A percentile compares a stretch with the other conserved stretches of the same genome.
These are phyloP conservation scores for Amanita pallidorosea DNA, from an alignment of 768 basidiomycete genomes.

Conservation along the genomic window DNA sequence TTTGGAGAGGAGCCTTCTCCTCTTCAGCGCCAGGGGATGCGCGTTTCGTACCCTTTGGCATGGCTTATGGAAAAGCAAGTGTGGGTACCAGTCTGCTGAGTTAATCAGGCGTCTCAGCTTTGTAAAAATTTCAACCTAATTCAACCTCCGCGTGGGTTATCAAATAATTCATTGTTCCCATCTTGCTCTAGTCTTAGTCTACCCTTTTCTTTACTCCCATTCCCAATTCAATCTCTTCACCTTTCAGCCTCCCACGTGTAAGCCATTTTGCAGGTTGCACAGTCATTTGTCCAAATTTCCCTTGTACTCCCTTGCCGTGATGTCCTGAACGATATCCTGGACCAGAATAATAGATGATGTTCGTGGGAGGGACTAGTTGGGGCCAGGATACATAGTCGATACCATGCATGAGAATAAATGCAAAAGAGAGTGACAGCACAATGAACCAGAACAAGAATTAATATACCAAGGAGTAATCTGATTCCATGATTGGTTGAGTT, in stretches of 20 bases:
- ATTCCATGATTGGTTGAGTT: not conserved
- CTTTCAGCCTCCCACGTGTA: slow-evolving; percentile 7
- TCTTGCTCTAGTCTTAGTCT: slow-evolving; percentile 30
- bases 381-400: slow-evolving; percentile 97
- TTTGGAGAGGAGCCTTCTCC: slow-evolving; percentile 58
- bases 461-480: slow-evolving; percentile 79
- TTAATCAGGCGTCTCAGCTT: slow-evolving; percentile 9
- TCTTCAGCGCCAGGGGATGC: slow-evolving; percentile 69
- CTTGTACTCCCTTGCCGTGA: slow-evolving; percentile 62
- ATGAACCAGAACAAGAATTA: slow-evolving; percentile 78
- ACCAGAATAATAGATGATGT: slow-evolving; percentile 80
- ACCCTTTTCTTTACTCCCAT: slow-evolving; percentile 72
- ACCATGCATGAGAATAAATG: slow-evolving; percentile 76
- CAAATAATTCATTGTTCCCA: not conserved
- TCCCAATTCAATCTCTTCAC: slow-evolving; percentile 28
- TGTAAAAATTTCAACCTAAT: slow-evolving; percentile 17
- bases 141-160: slow-evolving; percentile 16
- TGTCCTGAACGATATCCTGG: slow-evolving; percentile 75
- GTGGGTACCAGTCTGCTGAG: slow-evolving; percentile 10
- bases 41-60: slow-evolving; percentile 57
- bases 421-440: slow-evolving; percentile 46
- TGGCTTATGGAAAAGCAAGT: slow-evolving; percentile 13
- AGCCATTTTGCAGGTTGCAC: slow-evolving; percentile 15
- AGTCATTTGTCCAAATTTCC: slow-evolving; percentile 11
- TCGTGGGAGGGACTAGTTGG: slow-evolving; percentile 72